Evolutionary conservation across 306 rosid genomes (phyloP).

Genomic region (Trifolium fragiferum): DNA sequence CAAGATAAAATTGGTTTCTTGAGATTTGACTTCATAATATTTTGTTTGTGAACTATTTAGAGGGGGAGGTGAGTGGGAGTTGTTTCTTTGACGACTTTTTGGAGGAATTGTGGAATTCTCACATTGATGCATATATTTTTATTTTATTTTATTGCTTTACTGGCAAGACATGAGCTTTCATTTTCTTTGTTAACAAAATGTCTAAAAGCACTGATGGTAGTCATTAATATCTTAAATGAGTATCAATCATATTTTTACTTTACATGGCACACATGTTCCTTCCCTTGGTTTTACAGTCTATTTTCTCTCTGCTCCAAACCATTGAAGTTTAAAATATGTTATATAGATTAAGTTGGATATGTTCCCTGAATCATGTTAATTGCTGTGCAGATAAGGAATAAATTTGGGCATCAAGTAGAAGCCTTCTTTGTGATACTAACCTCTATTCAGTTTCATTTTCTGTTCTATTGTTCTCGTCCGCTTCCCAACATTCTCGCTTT

Average conservation of each 20-base stretch:
- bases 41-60: conserved; percentile 1
- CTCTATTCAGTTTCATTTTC: conserved; percentile 81
- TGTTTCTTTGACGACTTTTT: neutral
- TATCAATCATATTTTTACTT: neutral
- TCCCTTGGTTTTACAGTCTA: conserved; percentile 19
- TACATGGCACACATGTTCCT: conserved; percentile 8
- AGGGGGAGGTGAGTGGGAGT: neutral
- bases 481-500: conserved; percentile 86
- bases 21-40: conserved; percentile 2
- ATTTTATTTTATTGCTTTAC: no score
- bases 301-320: conserved; percentile 22
- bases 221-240: conserved; percentile 22
- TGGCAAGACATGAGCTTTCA: neutral
- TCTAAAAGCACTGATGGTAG: neutral
- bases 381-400: conserved; percentile 64
- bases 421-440: conserved; percentile 79
- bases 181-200: conserved; percentile 11
- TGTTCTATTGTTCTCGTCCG: conserved; percentile 89
- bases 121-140: no score
- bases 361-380: conserved; percentile 25
- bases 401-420: conserved; percentile 91
- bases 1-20: conserved; percentile 8
- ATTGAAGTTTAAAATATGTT: conserved; percentile 17
- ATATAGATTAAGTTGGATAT: conserved; percentile 27
- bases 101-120: no score